A percentile compares a stretch with the other conserved stretches of the same genome.
phyloP scores from a whole-genome alignment of 2,329 filamentous ascomycete genomes.

The Berkeleyomyces rouxiae region DNA sequence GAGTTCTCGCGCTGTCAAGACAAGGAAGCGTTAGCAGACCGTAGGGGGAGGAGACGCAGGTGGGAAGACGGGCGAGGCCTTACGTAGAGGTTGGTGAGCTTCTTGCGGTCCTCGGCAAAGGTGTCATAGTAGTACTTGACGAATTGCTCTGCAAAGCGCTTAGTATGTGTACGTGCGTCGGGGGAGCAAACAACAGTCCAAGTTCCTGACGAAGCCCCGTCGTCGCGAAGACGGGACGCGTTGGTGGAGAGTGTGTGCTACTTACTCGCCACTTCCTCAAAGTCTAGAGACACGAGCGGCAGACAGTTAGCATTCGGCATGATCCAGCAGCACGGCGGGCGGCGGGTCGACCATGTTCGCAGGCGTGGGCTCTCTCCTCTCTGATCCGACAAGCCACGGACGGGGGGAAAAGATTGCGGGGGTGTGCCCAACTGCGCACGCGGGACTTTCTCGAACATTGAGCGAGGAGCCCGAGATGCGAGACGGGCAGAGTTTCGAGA shows the following conservation, averaged over 20 bases:
- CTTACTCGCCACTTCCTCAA: conserved; percentile 32
- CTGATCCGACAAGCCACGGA: too few species aligned
- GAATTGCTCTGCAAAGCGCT: conserved; percentile 52
- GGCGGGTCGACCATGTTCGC: neutral
- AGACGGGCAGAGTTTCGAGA: neutral
- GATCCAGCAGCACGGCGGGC: neutral
- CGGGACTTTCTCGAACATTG: too few species aligned
- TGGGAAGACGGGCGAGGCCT: too few species aligned
- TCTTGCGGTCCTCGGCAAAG: conserved; percentile 57
- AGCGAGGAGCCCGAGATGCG: too few species aligned
- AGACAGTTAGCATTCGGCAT: neutral
- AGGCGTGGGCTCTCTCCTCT: too few species aligned
- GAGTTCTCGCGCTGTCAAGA: conserved; percentile 55
- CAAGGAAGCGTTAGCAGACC: neutral
- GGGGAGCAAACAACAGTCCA: neutral
- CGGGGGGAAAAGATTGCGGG: too few species aligned
- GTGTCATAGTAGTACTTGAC: conserved; percentile 79
- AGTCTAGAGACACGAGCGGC: conserved; percentile 20
- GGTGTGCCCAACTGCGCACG: too few species aligned
- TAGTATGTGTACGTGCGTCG: neutral
- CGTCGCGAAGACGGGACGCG: neutral
- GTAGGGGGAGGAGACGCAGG: conserved; percentile 19
- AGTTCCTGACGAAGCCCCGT: too few species aligned
- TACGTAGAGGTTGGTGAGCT: conserved; percentile 65
- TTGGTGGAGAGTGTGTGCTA: conserved; percentile 12